Evolutionary conservation across 2,329 filamentous ascomycete species (phyloP), one percentile per base, ranked within the genome.

Genomic region (Stenocarpella maydis): DNA sequence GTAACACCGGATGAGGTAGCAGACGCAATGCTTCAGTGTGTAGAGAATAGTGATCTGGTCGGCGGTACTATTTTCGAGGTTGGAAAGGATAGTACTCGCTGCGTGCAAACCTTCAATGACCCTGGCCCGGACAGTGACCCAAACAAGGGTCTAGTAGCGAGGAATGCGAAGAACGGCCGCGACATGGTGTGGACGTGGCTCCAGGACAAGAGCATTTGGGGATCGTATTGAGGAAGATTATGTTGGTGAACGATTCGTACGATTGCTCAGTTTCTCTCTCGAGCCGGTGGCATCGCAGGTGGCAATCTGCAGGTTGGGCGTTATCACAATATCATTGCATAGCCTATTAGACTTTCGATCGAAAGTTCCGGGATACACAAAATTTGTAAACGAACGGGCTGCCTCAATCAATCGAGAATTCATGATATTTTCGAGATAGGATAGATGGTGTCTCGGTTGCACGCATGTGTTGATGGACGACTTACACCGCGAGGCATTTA

Each of bases 21-120:
- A 2, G 72, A 79, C 41, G 82, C 78, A 0, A 86, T 86, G 83
- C 69, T 85, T 17, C 72, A 74, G 14, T 78, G 80, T 12, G 74
- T 82, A 1, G 77, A 82, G 71, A 75, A 76, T 2, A 76, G 76
- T 0, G 73, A 76, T 1, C 65, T 80, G 17, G 72, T 74, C 1
- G 82, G 82, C 5, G 83, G 83, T 0, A 81, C 81, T 0, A 74
- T 85, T 1, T 64, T 85, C 1, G 83, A 85, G 71, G 77, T 84
- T 19, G 80, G 78, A 0, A 76, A 76, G 52, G 67, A 73, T 0
- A 70, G 72, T 6, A 76, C 77, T 1, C 75, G 83, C 1, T 65
- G 74, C 21, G 81, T 85, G 9, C 67, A 74, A 26, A 53, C 68
- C 0, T 76, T 78, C 6, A 80, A 82, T 31, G 82, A 84, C 28